Evolutionary conservation across 2,329 filamentous ascomycete genomes (phyloP), one percentile per base, ranked within the genome.

Genomic region (Pseudopyricularia cyperi): DNA sequence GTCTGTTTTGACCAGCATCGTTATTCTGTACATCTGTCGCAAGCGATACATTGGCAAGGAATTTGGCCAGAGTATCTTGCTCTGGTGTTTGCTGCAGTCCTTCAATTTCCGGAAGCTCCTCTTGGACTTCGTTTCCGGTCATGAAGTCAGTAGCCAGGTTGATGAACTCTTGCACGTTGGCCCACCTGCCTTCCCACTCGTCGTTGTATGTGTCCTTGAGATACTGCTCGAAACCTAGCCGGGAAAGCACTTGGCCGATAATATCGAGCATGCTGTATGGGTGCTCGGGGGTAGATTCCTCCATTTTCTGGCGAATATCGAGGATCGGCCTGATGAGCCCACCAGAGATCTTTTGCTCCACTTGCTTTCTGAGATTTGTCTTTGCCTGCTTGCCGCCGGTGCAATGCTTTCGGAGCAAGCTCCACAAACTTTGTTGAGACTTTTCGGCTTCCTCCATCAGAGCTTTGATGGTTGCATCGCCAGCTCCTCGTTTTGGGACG

Each of bases 31-130:
- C 77, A 56, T 94, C 88, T 0, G 88, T 84, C 3, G 88, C 86
- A n/a, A 98, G 70, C 1, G 89, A 82, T 11, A 96, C 83, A 59
- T 95, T 96, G 11, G 89, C 83, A n/a, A 98, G 73, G 59, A 97
- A 97, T 11, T 79, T 79, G 3, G 85, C 82, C 1, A 96, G 73
- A 4, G 75, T 61, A 51, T 74, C 73, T 1, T 80, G 72, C 53
- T 88, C 85, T 53, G 80, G 77, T 1, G 73, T 68, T 54, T 94
- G 88, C 48, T 83, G 73, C 3, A 89, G 58, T 1, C 82, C 83
- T 14, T 91, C 84, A 14, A 96, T 78, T 26, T 77, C 71, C 0
- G 89, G 80, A 3, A 84, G 71, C 6, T 66, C 62, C 19, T 83
- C 79, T 32, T 82, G 74, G 3, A 63, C 57, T 14, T 68, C 62